Conservation (phyloP, 129 eudicot genomes). For the Calendula officinalis region DNA sequence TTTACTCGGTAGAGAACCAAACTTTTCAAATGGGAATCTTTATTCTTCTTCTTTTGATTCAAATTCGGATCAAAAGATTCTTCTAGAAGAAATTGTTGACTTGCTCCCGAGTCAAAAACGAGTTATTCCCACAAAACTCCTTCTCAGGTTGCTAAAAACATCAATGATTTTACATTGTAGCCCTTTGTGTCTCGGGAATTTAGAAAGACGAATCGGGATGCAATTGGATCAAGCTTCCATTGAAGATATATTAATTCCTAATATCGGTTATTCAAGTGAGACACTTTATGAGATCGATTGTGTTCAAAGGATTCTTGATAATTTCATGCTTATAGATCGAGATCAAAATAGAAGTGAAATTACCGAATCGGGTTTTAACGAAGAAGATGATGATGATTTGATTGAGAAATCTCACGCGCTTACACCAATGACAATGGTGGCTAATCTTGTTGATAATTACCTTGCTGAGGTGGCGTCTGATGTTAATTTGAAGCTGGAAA, state of each 20-base stretch:
- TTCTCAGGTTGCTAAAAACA: slow-evolving; percentile 53
- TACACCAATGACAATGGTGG: slow-evolving; percentile 57
- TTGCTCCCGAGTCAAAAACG: slow-evolving; percentile 57
- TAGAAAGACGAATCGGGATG: slow-evolving; percentile 53
- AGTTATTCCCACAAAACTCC: slow-evolving; percentile 47
- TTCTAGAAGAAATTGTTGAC: slow-evolving; percentile 59
- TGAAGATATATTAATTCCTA: slow-evolving; percentile 69
- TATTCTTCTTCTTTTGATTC: slow-evolving; percentile 37
- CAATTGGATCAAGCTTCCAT: slow-evolving; percentile 61
- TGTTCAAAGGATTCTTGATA: slow-evolving; percentile 67
- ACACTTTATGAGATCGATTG: slow-evolving; percentile 74
- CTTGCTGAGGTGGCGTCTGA: slow-evolving; percentile 84
- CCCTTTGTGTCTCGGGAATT: slow-evolving; percentile 38
- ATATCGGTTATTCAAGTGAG: slow-evolving; percentile 56
- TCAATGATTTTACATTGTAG: slow-evolving; percentile 59
- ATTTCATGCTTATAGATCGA: slow-evolving; percentile 46
- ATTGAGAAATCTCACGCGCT: slow-evolving; percentile 40
- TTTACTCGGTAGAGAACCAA: slow-evolving; percentile 45
- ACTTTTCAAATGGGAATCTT: slow-evolving; percentile 34
- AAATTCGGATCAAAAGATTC: slow-evolving; percentile 51
- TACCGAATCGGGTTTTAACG: slow-evolving; percentile 36
- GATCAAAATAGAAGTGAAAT: slow-evolving; percentile 38
- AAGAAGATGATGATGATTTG: slow-evolving; percentile 45
- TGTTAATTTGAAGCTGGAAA: slow-evolving; percentile 53
- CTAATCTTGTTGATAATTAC: slow-evolving; percentile 67